These are phyloP conservation scores for Plantago elongata DNA, from an alignment of 257 asterid genomes.

Conservation along the genomic window DNA sequence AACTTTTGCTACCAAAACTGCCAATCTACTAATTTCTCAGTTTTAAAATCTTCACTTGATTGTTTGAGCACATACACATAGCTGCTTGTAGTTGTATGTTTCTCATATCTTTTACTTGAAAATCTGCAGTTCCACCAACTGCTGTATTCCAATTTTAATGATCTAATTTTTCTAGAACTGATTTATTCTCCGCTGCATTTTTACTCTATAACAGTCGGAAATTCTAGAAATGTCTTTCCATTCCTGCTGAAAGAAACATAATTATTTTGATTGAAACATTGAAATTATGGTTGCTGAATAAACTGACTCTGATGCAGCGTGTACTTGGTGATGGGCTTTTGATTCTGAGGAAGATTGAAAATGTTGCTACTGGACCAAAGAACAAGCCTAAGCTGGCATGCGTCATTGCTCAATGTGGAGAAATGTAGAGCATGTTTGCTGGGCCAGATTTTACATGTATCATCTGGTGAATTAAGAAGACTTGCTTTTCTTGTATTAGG, in stretches of 20 bases:
- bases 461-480: slow-evolving; percentile 2
- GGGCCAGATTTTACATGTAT: not conserved
- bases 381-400: slow-evolving; percentile 80
- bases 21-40: not conserved
- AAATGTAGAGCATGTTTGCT: slow-evolving; percentile 45
- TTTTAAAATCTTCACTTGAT: too few relatives aligned
- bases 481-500: not conserved
- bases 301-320: slow-evolving; percentile 49
- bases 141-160: not conserved
- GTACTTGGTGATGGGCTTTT: slow-evolving; percentile 90
- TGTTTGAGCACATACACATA: too few relatives aligned
- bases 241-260: not conserved
- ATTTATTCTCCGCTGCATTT: not conserved
- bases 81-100: not conserved
- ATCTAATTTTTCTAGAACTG: not conserved
- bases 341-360: slow-evolving; percentile 85
- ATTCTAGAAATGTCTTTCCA: not conserved
- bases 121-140: not conserved
- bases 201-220: not conserved
- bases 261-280: not conserved
- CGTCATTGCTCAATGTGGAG: slow-evolving; percentile 88
- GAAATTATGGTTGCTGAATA: slow-evolving; percentile 3
- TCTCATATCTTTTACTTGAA: not conserved
- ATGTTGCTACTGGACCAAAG: slow-evolving; percentile 88
- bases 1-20: not conserved